These are phyloP conservation scores for Blepharisma japonicum DNA, from an alignment of 73 alveolate species.

Conservation along the genomic window DNA sequence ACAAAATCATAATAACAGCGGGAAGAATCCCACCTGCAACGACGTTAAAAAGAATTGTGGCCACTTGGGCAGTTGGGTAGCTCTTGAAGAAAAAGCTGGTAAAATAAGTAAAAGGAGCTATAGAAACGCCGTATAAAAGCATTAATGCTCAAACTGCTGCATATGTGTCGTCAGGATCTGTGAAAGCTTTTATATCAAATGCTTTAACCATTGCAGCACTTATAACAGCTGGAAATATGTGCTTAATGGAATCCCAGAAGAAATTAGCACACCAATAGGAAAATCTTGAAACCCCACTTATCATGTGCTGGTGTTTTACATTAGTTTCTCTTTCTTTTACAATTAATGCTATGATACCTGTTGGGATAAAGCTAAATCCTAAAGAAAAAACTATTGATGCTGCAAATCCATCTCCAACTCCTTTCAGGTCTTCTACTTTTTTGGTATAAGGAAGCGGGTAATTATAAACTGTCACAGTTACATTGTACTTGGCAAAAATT, in stretches of 20 bases:
- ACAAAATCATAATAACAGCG: slow-evolving; percentile 49
- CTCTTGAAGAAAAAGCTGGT: slow-evolving; percentile 56
- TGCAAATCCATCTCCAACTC: slow-evolving; percentile 42
- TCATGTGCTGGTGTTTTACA: slow-evolving; percentile 84
- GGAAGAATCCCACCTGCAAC: slow-evolving; percentile 58
- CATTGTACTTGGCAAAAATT: background rate
- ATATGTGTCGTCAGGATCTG: slow-evolving; percentile 30
- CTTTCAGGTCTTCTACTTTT: background rate
- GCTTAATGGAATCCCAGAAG: slow-evolving; percentile 78
- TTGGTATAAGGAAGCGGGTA: slow-evolving; percentile 22
- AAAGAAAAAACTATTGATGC: slow-evolving; percentile 72
- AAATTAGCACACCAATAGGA: slow-evolving; percentile 90
- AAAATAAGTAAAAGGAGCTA: slow-evolving; percentile 69
- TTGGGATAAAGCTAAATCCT: slow-evolving; percentile 93
- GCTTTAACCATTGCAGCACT: slow-evolving; percentile 52
- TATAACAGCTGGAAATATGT: slow-evolving; percentile 68
- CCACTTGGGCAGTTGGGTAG: slow-evolving; percentile 59
- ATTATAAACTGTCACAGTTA: slow-evolving; percentile 19
- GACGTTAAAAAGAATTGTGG: slow-evolving; percentile 57
- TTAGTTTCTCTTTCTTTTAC: slow-evolving; percentile 91
- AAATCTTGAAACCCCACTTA: slow-evolving; percentile 81
- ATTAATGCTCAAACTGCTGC: slow-evolving; percentile 54
- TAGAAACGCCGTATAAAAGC: slow-evolving; percentile 65
- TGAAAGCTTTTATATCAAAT: slow-evolving; percentile 50
- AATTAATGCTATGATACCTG: slow-evolving; percentile 81